Evolutionary conservation across 805 yeast genomes (phyloP), one percentile per base, ranked within the genome.

Genomic region (Candida cerambycidarum): DNA sequence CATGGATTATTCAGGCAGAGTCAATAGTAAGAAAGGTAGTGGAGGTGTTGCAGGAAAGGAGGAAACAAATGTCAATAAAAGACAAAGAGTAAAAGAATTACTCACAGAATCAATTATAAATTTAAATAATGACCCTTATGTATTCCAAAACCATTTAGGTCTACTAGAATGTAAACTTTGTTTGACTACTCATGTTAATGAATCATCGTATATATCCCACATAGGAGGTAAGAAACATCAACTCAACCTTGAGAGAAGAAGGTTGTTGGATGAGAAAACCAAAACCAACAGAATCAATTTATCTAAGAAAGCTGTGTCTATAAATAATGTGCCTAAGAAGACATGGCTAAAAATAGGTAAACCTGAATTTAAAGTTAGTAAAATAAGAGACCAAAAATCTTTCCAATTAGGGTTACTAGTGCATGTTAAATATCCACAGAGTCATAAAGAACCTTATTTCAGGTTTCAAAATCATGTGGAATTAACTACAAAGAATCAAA

Each of bases 1-100:
- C 31, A 89, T 89, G 97, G 96, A 89, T 61, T 87, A 87, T 57
- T 90, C 88, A 48, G 86, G 85, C 52, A 67, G 96, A 55, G 95
- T 86, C 2, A 96, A 96, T 34, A 84, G 95, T 5, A 89, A 89
- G 63, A 82, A 87, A 59, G 97, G 97, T 8, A 79, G 84, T 21
- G 97, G 97, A 51, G 97, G 96, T 5, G 71, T 89, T 14, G 97
- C 96, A 0, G 85, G 86, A 4, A 67, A 71, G 33, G 77, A 80
- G 15, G 89, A 85, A 50, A 71, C 82, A 5, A 85, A 86, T 54
- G 77, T 80, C 4, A 83, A 83, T 34, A 71, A 90, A 36, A 70
- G 82, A 43, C 80, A 80, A 44, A 74, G 95, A 29, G 76, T 89
- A 7, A 75, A 81, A 32, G 79, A 84, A 50, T 73, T 89, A 34